phyloP scores from a whole-genome alignment of 768 basidiomycete species.

The Galerina marginata region DNA sequence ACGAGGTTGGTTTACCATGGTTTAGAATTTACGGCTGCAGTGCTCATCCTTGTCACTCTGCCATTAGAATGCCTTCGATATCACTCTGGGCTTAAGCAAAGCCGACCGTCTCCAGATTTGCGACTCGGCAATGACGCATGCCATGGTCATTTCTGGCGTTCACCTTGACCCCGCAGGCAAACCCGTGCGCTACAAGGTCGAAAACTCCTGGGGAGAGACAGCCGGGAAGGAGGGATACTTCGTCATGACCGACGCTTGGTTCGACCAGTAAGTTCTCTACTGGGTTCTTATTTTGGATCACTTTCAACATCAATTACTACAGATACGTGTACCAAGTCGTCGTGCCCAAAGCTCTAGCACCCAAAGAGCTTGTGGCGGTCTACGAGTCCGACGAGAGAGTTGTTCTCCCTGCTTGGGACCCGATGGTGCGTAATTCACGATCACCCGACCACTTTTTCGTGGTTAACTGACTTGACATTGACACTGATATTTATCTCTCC shows the following conservation, averaged over 20 bases:
- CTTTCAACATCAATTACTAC: background rate
- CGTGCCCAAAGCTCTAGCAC: constrained; percentile 78
- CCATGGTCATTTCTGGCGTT: constrained; percentile 93
- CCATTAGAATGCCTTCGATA: constrained; percentile 78
- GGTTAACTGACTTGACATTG: background rate
- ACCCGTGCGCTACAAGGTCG: constrained; percentile 92
- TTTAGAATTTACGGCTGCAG: background rate
- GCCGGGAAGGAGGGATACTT: constrained; percentile 86
- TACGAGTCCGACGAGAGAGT: constrained; percentile 69
- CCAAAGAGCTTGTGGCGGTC: constrained; percentile 81
- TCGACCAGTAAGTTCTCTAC: constrained; percentile 70
- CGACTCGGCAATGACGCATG: constrained; percentile 94
- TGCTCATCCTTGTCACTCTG: background rate
- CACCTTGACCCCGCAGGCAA: constrained; percentile 79
- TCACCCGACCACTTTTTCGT: background rate
- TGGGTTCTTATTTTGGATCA: constrained; percentile 2
- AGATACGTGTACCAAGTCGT: constrained; percentile 95
- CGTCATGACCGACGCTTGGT: constrained; percentile 93
- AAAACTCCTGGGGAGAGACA: constrained; percentile 91
- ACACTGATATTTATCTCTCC: background rate
- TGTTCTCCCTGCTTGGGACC: constrained; percentile 91
- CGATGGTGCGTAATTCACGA: constrained; percentile 62
- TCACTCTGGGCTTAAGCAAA: constrained; percentile 80
- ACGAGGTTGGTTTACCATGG: constrained; percentile 56
- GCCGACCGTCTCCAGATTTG: constrained; percentile 81